A percentile compares a stretch with the other conserved stretches of the same genome.
These are phyloP conservation scores for Dothistroma pini DNA, from an alignment of 2,329 filamentous ascomycete species.

Conservation along the genomic window DNA sequence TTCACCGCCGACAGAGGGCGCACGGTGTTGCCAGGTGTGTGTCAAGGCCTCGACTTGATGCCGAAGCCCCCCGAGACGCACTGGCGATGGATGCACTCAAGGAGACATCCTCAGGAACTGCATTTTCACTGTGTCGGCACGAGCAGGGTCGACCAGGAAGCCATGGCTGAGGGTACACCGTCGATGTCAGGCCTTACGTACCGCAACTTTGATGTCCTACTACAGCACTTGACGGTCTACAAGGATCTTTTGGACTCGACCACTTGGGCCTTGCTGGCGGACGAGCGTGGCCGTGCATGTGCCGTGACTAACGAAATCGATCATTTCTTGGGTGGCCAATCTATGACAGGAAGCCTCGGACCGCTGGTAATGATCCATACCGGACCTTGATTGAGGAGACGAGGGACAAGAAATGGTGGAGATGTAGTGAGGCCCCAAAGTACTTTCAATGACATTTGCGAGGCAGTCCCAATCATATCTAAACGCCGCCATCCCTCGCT, in stretches of 20 bases:
- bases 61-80: no score
- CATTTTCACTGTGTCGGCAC: no score
- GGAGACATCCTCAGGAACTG: no score
- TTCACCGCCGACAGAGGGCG: no score
- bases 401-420: background rate
- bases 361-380: no score
- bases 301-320: no score
- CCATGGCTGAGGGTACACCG: background rate
- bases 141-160: background rate
- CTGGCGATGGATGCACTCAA: no score
- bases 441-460: background rate
- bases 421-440: background rate
- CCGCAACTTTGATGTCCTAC: no score
- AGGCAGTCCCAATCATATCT: background rate
- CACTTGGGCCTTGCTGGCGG: background rate
- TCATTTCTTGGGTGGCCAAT: no score
- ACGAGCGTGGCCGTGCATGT: background rate
- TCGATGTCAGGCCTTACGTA: background rate
- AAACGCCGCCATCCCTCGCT: background rate
- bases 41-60: no score
- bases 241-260: background rate
- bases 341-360: no score
- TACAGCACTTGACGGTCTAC: background rate
- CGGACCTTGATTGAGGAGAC: background rate
- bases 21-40: no score